Base-by-base conservation (phyloP, 768 basidiomycete species). In the Trametes coccinea region DNA sequence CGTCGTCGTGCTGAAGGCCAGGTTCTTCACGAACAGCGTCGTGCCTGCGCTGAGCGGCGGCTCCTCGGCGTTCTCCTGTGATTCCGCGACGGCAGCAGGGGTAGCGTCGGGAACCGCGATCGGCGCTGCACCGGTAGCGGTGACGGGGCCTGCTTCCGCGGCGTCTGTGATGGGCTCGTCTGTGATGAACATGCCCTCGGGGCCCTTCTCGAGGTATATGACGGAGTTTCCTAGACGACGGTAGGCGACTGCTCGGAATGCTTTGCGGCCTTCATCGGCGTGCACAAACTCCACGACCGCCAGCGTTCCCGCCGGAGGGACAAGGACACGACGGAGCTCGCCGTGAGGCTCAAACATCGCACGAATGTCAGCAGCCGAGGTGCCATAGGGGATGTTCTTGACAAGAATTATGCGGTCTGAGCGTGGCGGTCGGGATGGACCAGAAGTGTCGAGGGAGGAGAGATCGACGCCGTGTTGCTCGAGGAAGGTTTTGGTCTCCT, bases 331-430 rank as follows among this genome's bases (percentile, higher is more conserved):
- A 17, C 68, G 78, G 29, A 96, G 74, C 56, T 79, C 76, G 3
- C 95, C 95, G 67, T 94, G 88, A 0, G 82, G 79, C 54, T 84
- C 82, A 68, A 98, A 95, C 50, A 98, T 72, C 61, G 87, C 87
- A 27, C 83, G 83, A n/a, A 98, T 84, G 64, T 92, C 84, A 16
- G 85, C 82, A 0, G 78, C 74, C 0, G 88, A 84, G 2, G 95
- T 96, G 5, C 92, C 93, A 69, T 90, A 96, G 0, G 97, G 96
- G 47, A 99, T 93, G 75, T 98, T 98, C 78, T 98, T 98, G 64
- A 98, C 90, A 16, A 99, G 82, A 63, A 98, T 87, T 37, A 81
- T 85, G 0, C 92, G 95, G 67, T 90, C 85, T 0, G 93, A 95
- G 13, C 84, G 80, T 3, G 76, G 50, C 11, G 66, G 76, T 11